These are phyloP conservation scores for Eucalyptus viminalis DNA, from an alignment of 345 rosid genomes.

Conservation along the genomic window DNA sequence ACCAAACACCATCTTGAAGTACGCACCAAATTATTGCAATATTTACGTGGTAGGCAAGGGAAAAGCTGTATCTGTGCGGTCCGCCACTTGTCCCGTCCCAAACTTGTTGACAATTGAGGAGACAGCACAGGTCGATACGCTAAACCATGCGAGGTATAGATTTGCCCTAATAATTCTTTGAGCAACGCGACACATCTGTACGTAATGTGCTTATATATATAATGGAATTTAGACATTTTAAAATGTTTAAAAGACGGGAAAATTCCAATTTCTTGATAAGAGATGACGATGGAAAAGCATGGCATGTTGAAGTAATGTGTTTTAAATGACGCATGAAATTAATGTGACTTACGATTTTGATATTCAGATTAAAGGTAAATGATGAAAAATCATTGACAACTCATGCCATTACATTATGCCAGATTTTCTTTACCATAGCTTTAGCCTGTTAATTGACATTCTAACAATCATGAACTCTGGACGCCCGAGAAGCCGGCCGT, in stretches of 20 bases:
- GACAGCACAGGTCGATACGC: neutral
- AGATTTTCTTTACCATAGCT: neutral
- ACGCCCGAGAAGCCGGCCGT: neutral
- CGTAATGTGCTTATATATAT: neutral
- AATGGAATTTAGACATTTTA: neutral
- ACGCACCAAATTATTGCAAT: slow-evolving; percentile 62
- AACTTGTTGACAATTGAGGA: neutral
- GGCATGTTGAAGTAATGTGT: neutral
- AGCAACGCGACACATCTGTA: neutral
- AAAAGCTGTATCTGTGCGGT: slow-evolving; percentile 17
- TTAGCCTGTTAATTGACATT: neutral
- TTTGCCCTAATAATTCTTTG: neutral
- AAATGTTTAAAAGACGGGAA: neutral
- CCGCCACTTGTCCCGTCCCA: slow-evolving; percentile 33
- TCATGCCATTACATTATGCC: neutral
- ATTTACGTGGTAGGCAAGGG: slow-evolving; percentile 49
- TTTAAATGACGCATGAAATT: neutral
- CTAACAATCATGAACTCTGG: neutral
- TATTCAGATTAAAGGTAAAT: neutral
- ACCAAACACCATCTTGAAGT: slow-evolving; percentile 37
- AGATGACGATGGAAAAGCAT: neutral
- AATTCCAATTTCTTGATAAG: neutral
- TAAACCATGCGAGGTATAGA: neutral
- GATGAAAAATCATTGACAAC: neutral
- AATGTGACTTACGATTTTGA: neutral